phyloP scores from a whole-genome alignment of 2,329 filamentous ascomycete species.

The Colletotrichum lupini region DNA sequence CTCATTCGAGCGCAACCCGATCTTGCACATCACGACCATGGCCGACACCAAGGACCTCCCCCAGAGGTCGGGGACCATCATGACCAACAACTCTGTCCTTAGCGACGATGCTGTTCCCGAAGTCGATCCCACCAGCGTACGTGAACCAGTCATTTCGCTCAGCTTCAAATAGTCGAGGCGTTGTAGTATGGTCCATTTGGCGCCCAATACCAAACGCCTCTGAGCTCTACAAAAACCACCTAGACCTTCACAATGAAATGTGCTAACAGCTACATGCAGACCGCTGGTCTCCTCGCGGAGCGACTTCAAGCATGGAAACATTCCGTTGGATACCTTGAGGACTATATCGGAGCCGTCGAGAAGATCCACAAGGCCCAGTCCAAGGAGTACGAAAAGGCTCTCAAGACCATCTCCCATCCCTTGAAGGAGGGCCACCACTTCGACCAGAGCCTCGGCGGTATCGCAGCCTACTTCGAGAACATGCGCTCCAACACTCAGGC shows the following conservation, averaged over 20 bases:
- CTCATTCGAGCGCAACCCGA: slow-evolving; percentile 2
- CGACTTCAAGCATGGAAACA: slow-evolving; percentile 96
- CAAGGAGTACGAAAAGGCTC: slow-evolving; percentile 94
- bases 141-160: slow-evolving; percentile 42
- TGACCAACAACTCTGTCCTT: slow-evolving; percentile 32
- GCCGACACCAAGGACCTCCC: slow-evolving; percentile 50
- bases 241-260: not conserved
- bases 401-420: slow-evolving; percentile 91
- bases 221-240: not conserved
- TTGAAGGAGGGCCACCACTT: slow-evolving; percentile 94
- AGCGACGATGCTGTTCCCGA: slow-evolving; percentile 69
- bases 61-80: slow-evolving; percentile 57
- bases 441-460: slow-evolving; percentile 86
- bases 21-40: slow-evolving; percentile 44
- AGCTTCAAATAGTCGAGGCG: not conserved
- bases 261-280: slow-evolving; percentile 55
- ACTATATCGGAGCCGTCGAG: slow-evolving; percentile 86
- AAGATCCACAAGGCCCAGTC: slow-evolving; percentile 86
- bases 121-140: slow-evolving; percentile 67
- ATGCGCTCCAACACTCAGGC: slow-evolving; percentile 93
- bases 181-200: not conserved
- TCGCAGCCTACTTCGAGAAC: slow-evolving; percentile 93
- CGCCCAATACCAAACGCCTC: not conserved
- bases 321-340: slow-evolving; percentile 89
- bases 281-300: slow-evolving; percentile 84